Percentiles rank a stretch among this genome's conserved stretches.
phyloP scores from a whole-genome alignment of 371 early-diverging fungal species.

The Dinochytrium kinnereticum region DNA sequence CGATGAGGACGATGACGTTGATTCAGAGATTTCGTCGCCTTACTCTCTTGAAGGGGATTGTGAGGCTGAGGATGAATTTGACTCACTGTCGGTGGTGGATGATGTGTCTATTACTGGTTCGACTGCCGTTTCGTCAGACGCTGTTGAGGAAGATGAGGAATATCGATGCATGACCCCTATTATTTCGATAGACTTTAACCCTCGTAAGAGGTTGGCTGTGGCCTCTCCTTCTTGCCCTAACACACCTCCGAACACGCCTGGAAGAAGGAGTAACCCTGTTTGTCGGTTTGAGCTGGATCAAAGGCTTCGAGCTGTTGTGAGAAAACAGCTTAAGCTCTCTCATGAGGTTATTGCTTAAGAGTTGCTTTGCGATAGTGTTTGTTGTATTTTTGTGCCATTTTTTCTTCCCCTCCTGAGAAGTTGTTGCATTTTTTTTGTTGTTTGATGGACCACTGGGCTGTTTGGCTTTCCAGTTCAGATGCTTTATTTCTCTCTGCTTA shows the following conservation, averaged over 20 bases:
- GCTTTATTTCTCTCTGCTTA: no score
- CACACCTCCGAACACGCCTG: slow-evolving; percentile 9
- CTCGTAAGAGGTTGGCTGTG: neutral
- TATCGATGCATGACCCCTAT: neutral
- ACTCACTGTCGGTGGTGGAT: neutral
- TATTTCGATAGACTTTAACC: neutral
- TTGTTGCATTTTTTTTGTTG: no score
- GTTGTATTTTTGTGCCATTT: no score
- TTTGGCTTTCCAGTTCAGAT: no score
- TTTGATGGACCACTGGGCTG: no score
- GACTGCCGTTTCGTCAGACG: neutral
- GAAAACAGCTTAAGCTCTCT: neutral
- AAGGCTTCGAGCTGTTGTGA: neutral
- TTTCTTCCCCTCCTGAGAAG: no score
- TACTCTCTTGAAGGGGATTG: neutral
- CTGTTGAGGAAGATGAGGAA: neutral
- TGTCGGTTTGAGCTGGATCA: neutral
- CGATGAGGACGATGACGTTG: neutral
- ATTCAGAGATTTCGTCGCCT: neutral
- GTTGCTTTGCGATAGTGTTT: no score
- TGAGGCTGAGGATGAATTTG: neutral
- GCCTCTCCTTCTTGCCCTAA: neutral
- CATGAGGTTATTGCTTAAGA: no score
- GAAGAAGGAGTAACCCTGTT: neutral
- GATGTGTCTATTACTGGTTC: neutral